phyloP scores from a whole-genome alignment of 2,329 filamentous ascomycete genomes.

The Ceratocystis diversiconidia region DNA sequence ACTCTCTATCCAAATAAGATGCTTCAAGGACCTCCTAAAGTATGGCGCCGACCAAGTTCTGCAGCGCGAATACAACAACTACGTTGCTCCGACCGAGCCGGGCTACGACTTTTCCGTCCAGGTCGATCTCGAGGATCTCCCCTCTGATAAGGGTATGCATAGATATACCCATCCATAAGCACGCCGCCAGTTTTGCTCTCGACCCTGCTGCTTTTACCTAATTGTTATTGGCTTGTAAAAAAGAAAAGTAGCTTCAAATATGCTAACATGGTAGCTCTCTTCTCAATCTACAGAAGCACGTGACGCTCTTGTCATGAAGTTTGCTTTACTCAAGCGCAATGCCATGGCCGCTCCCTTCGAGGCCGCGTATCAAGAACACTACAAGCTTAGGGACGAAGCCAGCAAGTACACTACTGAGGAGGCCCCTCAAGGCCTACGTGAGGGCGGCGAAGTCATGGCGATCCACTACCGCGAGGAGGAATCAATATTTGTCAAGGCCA shows the following conservation, averaged over 20 bases:
- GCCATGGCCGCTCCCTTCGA: slow-evolving; percentile 98
- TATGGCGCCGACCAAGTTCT: slow-evolving; percentile 89
- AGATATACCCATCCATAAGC: not conserved
- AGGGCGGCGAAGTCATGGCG: slow-evolving; percentile 85
- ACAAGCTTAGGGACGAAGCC: slow-evolving; percentile 71
- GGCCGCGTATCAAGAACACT: slow-evolving; percentile 87
- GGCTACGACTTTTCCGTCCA: slow-evolving; percentile 94
- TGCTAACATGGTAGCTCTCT: not conserved
- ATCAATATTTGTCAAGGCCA: slow-evolving; percentile 96
- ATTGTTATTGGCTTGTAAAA: not conserved
- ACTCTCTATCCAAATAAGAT: slow-evolving; percentile 88
- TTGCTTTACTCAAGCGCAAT: slow-evolving; percentile 90
- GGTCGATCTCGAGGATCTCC: slow-evolving; percentile 77
- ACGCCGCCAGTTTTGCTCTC: not conserved
- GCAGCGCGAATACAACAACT: slow-evolving; percentile 84
- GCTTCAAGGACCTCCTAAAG: slow-evolving; percentile 78
- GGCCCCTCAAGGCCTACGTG: slow-evolving; percentile 75
- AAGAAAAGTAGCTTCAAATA: not conserved
- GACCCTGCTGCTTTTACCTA: not conserved
- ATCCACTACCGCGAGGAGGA: slow-evolving; percentile 99
- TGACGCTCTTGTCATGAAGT: slow-evolving; percentile 72
- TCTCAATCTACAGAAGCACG: slow-evolving; percentile 47
- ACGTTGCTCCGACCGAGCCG: slow-evolving; percentile 72
- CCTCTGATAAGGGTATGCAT: slow-evolving; percentile 54
- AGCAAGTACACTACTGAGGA: slow-evolving; percentile 87